A percentile compares a stretch with the other conserved stretches of the same genome.
Evolutionary conservation across 225 moss, liverwort and hornwort species (phyloP).

Genomic region (Bryoerythrophyllum caledonicum): DNA sequence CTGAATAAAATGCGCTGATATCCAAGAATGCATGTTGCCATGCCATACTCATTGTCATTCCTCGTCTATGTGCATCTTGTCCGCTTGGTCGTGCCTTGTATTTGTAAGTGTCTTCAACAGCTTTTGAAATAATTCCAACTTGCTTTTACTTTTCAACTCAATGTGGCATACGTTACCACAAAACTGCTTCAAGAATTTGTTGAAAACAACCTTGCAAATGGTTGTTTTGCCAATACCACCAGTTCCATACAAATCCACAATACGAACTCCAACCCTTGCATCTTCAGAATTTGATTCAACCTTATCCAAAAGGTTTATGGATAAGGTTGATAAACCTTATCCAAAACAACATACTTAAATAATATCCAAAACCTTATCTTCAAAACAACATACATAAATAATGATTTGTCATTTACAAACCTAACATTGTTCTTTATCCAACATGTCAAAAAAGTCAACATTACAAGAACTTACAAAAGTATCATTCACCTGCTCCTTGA

Average conservation of each 20-base stretch:
- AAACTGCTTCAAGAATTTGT: neutral
- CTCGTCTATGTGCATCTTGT: neutral
- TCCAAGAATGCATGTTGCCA: neutral
- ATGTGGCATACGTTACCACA: neutral
- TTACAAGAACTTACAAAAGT: neutral
- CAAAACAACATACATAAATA: neutral
- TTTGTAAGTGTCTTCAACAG: neutral
- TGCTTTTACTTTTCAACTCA: neutral
- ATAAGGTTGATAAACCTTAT: no score
- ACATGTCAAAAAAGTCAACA: neutral
- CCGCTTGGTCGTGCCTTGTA: neutral
- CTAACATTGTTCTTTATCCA: neutral
- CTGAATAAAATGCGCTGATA: neutral
- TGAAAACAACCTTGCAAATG: neutral
- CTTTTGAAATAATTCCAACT: neutral
- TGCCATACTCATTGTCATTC: neutral
- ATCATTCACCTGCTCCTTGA: neutral
- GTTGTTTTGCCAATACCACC: neutral
- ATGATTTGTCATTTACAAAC: neutral
- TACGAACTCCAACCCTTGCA: neutral
- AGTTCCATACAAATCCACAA: neutral
- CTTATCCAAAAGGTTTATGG: neutral
- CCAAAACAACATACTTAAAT: neutral
- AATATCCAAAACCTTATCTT: neutral
- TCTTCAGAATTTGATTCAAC: neutral